These are phyloP conservation scores for Trichoderma endophyticum DNA, from an alignment of 2,329 filamentous ascomycete species.

Conservation along the genomic window DNA sequence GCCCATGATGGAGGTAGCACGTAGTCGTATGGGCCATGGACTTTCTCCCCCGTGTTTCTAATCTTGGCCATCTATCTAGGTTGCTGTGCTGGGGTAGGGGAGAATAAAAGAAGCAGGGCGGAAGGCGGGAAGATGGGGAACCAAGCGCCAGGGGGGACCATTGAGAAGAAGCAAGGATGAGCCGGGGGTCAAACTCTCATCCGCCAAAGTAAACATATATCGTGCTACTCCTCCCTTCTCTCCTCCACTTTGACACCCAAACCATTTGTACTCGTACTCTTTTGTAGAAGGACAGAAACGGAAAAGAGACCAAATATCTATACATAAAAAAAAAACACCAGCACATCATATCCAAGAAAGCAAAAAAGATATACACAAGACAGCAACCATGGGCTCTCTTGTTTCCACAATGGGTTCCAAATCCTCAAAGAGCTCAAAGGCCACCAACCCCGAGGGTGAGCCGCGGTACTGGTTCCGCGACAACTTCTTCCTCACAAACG, in stretches of 20 bases:
- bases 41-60: slow-evolving; percentile 3
- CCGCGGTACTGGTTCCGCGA: slow-evolving; percentile 49
- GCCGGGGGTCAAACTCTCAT: background rate
- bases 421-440: slow-evolving; percentile 15
- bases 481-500: slow-evolving; percentile 60
- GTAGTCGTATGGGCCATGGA: background rate
- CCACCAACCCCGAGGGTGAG: slow-evolving; percentile 31
- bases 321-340: background rate
- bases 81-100: background rate
- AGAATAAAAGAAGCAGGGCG: slow-evolving; percentile 7
- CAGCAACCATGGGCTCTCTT: slow-evolving; percentile 11
- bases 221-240: background rate
- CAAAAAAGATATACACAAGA: background rate
- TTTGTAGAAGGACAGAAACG: background rate
- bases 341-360: background rate
- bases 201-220: background rate
- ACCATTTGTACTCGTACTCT: background rate
- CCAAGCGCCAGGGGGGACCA: background rate
- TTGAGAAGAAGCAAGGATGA: background rate
- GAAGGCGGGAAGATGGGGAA: background rate
- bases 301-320: background rate
- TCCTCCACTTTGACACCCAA: background rate
- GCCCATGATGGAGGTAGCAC: background rate
- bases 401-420: slow-evolving; percentile 24
- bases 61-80: background rate